These are phyloP conservation scores for Myxozyma melibiosi DNA, from an alignment of 805 yeast genomes.

Conservation along the genomic window DNA sequence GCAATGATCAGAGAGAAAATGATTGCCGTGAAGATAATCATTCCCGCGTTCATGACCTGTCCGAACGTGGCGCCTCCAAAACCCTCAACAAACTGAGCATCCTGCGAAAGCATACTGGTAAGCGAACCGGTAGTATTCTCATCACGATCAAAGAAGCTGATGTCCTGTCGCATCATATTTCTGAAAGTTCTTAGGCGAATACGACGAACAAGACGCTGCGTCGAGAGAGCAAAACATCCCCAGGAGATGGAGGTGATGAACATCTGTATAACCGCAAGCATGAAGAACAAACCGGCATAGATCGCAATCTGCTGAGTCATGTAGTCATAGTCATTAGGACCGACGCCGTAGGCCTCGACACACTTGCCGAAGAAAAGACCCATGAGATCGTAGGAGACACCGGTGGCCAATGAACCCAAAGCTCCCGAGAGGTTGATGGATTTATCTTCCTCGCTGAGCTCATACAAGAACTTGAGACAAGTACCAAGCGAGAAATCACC, in stretches of 20 bases:
- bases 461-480: conserved; percentile 11
- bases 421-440: conserved; percentile 12
- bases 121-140: conserved; percentile 38
- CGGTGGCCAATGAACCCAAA: conserved; percentile 38
- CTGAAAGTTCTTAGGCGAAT: conserved; percentile 34
- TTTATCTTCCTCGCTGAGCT: conserved; percentile 14
- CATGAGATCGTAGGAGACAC: conserved; percentile 44
- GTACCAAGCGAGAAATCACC: conserved; percentile 16
- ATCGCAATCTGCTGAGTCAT: conserved; percentile 17
- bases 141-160: conserved; percentile 37
- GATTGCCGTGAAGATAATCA: conserved; percentile 45
- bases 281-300: conserved; percentile 27
- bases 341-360: conserved; percentile 11
- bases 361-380: conserved; percentile 31
- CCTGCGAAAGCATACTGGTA: conserved; percentile 37
- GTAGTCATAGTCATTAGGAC: conserved; percentile 31
- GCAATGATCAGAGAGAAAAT: conserved; percentile 46
- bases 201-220: conserved; percentile 34
- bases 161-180: conserved; percentile 38
- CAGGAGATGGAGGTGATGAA: conserved; percentile 8
- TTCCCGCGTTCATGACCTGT: conserved; percentile 41
- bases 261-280: conserved; percentile 25
- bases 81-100: conserved; percentile 38
- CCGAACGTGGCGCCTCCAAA: conserved; percentile 40
- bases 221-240: conserved; percentile 18